Conservation (phyloP, 805 yeast species). For the Yarrowia hollandica region DNA sequence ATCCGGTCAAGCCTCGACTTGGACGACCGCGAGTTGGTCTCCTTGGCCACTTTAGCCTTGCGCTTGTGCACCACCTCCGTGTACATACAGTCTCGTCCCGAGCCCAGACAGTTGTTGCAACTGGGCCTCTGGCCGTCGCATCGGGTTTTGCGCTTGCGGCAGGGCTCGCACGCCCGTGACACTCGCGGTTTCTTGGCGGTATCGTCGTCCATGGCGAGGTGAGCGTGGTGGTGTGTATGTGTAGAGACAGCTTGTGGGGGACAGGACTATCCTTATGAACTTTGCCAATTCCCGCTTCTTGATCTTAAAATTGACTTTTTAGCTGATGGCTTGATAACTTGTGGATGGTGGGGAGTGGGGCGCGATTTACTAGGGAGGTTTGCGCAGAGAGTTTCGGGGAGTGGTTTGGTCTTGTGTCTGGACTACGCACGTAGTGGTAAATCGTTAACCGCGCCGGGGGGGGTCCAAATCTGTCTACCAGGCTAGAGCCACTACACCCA, state of each 20-base stretch:
- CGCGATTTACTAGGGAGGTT: no score
- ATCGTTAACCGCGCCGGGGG: no score
- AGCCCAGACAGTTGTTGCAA: slow-evolving; percentile 73
- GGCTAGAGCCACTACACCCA: not conserved
- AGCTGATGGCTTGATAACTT: no score
- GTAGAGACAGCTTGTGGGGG: not conserved
- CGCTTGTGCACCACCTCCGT: slow-evolving; percentile 32
- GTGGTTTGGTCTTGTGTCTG: no score
- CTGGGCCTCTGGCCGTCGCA: slow-evolving; percentile 66
- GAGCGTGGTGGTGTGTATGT: not conserved
- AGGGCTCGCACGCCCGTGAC: slow-evolving; percentile 84
- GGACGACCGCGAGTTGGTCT: slow-evolving; percentile 2
- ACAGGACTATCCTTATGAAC: not conserved
- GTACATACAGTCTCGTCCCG: slow-evolving; percentile 68
- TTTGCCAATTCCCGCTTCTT: slow-evolving; percentile 1
- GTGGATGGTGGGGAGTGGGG: not conserved
- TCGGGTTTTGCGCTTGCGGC: slow-evolving; percentile 67
- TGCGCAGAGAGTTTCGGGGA: no score
- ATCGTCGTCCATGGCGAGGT: not conserved
- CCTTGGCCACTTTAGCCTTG: slow-evolving; percentile 28
- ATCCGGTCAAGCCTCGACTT: slow-evolving; percentile 34
- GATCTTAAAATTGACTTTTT: not conserved
- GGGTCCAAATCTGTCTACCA: no score
- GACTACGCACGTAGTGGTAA: no score
- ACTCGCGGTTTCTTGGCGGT: slow-evolving; percentile 47